Conservation (phyloP, 495 filamentous ascomycete species). For the Xylaria grammica region DNA sequence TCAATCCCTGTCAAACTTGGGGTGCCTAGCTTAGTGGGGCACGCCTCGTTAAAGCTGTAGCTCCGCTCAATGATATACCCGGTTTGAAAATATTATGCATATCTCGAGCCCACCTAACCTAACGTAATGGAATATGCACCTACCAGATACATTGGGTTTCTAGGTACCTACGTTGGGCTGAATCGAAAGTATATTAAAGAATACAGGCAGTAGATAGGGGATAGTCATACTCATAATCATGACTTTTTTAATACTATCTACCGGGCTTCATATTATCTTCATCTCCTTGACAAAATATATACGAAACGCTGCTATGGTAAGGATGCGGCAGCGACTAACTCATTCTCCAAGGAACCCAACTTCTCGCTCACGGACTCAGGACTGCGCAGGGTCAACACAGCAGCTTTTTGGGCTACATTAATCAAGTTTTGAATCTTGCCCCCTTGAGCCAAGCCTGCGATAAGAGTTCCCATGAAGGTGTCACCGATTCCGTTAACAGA, state of each 20-base stretch:
- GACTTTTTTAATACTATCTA: no score
- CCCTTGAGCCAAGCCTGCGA: constrained; percentile 66
- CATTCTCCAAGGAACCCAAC: constrained; percentile 41
- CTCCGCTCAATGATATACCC: background rate
- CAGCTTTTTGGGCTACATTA: constrained; percentile 73
- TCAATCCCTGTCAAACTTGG: constrained; percentile 14
- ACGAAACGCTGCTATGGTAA: background rate
- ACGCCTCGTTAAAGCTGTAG: background rate
- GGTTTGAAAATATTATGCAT: background rate
- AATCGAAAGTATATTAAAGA: no score
- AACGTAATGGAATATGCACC: background rate
- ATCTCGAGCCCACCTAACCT: background rate
- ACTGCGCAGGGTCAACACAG: constrained; percentile 74
- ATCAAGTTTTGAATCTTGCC: constrained; percentile 54
- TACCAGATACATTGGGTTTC: background rate
- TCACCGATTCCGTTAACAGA: constrained; percentile 96
- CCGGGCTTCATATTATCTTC: background rate
- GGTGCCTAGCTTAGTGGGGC: constrained; percentile 2
- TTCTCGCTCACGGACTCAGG: constrained; percentile 69
- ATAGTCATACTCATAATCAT: no score
- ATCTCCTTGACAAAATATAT: background rate
- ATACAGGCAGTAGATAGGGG: no score
- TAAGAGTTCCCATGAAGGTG: constrained; percentile 82
- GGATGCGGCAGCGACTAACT: constrained; percentile 37
- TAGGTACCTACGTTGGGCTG: no score